Conservation (phyloP, 257 asterid genomes). For the Solanum chiquidenum region DNA sequence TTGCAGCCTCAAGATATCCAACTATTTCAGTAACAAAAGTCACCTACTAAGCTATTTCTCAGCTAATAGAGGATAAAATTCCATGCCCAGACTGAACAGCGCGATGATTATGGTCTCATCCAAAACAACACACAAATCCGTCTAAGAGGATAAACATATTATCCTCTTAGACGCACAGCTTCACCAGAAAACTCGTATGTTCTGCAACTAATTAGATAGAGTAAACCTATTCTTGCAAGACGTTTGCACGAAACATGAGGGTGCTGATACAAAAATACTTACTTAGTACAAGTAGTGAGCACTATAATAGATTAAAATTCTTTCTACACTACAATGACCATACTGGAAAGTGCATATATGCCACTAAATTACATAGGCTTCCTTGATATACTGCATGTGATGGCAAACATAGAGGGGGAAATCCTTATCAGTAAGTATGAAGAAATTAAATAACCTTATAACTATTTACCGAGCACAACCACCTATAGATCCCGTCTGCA, state of each 20-base stretch:
- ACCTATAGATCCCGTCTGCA: constrained; percentile 70
- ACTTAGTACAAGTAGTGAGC: background rate
- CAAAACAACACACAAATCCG: background rate
- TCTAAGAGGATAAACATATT: background rate
- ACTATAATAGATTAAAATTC: constrained; percentile 14
- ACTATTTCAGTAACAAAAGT: background rate
- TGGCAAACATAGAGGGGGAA: constrained; percentile 11
- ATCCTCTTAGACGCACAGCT: background rate
- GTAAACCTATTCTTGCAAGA: background rate
- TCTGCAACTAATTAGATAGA: background rate
- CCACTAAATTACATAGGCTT: constrained; percentile 19
- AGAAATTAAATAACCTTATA: constrained; percentile 21
- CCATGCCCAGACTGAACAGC: background rate
- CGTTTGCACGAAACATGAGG: background rate
- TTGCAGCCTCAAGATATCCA: background rate
- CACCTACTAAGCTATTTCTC: background rate
- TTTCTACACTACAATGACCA: constrained; percentile 30
- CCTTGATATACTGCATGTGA: constrained; percentile 12
- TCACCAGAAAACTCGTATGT: background rate
- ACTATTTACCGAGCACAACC: constrained; percentile 9
- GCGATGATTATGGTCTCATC: background rate
- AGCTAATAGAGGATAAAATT: background rate
- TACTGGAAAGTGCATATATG: constrained; percentile 12
- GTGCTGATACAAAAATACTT: background rate
- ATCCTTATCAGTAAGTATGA: constrained; percentile 17